Evolutionary conservation across 2,329 filamentous ascomycete species (phyloP).

Genomic region (Aureobasidium sp.): DNA sequence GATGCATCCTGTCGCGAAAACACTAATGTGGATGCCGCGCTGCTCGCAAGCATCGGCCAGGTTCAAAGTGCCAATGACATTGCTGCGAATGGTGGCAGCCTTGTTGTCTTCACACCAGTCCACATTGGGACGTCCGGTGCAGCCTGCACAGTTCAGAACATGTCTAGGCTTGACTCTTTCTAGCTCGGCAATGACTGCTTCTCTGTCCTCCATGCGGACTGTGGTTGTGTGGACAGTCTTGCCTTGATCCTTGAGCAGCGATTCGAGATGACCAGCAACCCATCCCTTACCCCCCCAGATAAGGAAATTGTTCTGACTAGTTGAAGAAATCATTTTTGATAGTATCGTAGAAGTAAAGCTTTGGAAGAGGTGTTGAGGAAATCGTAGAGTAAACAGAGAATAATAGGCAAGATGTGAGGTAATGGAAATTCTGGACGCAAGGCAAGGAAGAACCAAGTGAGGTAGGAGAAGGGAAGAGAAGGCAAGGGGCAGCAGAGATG

Average conservation of each 20-base stretch:
- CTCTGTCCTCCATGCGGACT: constrained; percentile 58
- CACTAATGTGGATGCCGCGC: constrained; percentile 55
- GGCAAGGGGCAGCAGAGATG: background rate
- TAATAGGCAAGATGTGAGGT: background rate
- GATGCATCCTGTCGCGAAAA: constrained; percentile 61
- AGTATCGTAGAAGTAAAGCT: background rate
- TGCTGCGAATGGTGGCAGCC: constrained; percentile 59
- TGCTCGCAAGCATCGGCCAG: constrained; percentile 55
- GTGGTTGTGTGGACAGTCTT: constrained; percentile 56
- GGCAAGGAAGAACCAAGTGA: background rate
- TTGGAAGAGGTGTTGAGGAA: background rate
- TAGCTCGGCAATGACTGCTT: constrained; percentile 50
- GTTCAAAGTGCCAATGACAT: constrained; percentile 59
- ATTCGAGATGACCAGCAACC: constrained; percentile 56
- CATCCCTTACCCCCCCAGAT: constrained; percentile 60
- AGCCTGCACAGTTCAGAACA: constrained; percentile 60
- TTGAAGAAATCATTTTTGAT: background rate
- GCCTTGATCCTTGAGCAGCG: constrained; percentile 51
- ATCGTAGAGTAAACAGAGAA: background rate
- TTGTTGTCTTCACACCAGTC: constrained; percentile 67
- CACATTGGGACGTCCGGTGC: constrained; percentile 60
- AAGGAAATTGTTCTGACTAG: constrained; percentile 43
- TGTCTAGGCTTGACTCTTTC: constrained; percentile 56
- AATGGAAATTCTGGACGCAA: background rate
- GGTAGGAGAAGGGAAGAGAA: background rate